phyloP scores from a whole-genome alignment of 805 yeast genomes.

The Saccharomycopsis fermentans region DNA sequence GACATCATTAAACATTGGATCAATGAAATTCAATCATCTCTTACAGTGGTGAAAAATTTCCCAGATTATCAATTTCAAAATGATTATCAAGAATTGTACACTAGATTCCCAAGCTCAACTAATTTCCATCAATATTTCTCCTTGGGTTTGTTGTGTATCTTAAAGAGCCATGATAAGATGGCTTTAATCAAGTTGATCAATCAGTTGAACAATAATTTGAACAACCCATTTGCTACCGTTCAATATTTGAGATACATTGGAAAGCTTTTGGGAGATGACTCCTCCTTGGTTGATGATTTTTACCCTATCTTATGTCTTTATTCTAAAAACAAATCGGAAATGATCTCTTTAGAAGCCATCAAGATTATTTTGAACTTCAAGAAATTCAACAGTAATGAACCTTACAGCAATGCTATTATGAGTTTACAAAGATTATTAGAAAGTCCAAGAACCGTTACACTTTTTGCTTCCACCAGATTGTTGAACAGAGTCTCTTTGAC shows the following conservation, averaged over 20 bases:
- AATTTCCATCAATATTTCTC: slow-evolving; percentile 93
- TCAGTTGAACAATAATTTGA: slow-evolving; percentile 58
- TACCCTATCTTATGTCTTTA: slow-evolving; percentile 58
- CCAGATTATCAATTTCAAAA: slow-evolving; percentile 25
- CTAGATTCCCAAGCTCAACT: slow-evolving; percentile 52
- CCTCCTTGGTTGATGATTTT: slow-evolving; percentile 42
- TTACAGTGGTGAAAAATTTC: slow-evolving; percentile 42
- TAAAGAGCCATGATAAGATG: slow-evolving; percentile 88
- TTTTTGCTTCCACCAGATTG: slow-evolving; percentile 89
- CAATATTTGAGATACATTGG: slow-evolving; percentile 78
- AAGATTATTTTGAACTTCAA: slow-evolving; percentile 54
- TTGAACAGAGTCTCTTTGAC: slow-evolving; percentile 76
- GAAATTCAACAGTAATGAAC: slow-evolving; percentile 45
- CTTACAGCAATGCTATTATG: slow-evolving; percentile 59
- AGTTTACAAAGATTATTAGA: slow-evolving; percentile 67
- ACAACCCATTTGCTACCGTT: slow-evolving; percentile 73
- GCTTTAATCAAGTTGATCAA: slow-evolving; percentile 85
- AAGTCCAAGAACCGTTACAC: slow-evolving; percentile 83
- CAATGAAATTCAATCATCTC: slow-evolving; percentile 90
- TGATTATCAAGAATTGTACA: slow-evolving; percentile 16
- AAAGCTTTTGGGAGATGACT: slow-evolving; percentile 62
- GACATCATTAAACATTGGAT: slow-evolving; percentile 91
- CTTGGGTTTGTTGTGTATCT: slow-evolving; percentile 75
- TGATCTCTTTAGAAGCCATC: slow-evolving; percentile 88
- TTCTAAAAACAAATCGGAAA: slow-evolving; percentile 72